A percentile compares a stretch with the other conserved stretches of the same genome.
Conservation (phyloP, 768 basidiomycete genomes). For the Trametes elegans region DNA sequence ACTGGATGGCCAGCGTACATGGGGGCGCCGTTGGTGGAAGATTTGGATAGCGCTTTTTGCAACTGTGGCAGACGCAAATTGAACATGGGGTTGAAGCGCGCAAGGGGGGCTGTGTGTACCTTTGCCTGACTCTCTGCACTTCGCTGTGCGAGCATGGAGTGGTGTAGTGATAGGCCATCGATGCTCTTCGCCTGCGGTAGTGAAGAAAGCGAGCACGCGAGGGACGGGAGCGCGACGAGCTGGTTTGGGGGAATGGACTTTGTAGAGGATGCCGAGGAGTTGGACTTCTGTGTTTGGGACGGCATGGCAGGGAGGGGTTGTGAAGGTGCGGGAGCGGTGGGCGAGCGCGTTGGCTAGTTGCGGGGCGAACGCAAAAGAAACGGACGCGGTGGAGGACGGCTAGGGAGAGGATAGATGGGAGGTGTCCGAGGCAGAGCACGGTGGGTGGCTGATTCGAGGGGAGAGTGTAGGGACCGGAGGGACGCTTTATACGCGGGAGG, state of each 20-base stretch:
- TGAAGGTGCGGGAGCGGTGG: slow-evolving; percentile 8
- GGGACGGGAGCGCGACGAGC: slow-evolving; percentile 71
- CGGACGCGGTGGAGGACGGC: neutral
- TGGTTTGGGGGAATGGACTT: slow-evolving; percentile 45
- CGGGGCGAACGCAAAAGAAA: neutral
- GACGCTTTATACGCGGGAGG: slow-evolving; percentile 29
- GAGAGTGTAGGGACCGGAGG: slow-evolving; percentile 25
- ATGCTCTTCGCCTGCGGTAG: slow-evolving; percentile 74
- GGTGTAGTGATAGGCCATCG: slow-evolving; percentile 62
- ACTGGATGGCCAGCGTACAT: slow-evolving; percentile 20
- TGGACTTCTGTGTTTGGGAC: slow-evolving; percentile 25
- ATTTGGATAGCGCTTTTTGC: slow-evolving; percentile 62
- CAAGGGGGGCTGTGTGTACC: slow-evolving; percentile 35
- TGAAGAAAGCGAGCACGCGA: slow-evolving; percentile 64
- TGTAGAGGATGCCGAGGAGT: slow-evolving; percentile 31
- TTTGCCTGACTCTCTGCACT: slow-evolving; percentile 76
- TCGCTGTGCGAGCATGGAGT: slow-evolving; percentile 59
- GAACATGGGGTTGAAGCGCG: neutral
- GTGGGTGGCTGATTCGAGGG: slow-evolving; percentile 13
- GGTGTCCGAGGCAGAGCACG: neutral
- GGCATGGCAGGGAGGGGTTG: slow-evolving; percentile 12
- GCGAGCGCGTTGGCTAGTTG: slow-evolving; percentile 10
- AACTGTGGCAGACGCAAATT: slow-evolving; percentile 42
- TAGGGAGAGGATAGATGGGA: neutral
- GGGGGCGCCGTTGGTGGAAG: slow-evolving; percentile 28